Percentiles rank a stretch among this genome's conserved stretches.
Conservation (phyloP, 345 rosid species). For the Turnera subulata region DNA sequence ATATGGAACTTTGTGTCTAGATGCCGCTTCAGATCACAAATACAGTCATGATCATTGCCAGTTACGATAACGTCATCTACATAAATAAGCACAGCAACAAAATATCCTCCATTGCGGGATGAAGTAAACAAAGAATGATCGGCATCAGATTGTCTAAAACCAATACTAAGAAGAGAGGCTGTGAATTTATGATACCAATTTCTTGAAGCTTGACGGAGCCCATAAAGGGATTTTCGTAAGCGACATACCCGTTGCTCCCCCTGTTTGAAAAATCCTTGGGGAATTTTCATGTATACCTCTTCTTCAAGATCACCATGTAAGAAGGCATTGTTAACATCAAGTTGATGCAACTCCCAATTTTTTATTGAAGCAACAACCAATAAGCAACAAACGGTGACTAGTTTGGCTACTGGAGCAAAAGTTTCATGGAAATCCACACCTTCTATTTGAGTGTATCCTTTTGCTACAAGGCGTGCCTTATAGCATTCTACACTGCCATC, state of each 20-base stretch:
- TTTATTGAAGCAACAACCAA: background rate
- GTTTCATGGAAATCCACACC: slow-evolving; percentile 10
- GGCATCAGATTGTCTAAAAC: background rate
- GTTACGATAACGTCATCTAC: background rate
- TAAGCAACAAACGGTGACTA: background rate
- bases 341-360: background rate
- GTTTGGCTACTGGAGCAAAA: background rate
- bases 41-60: background rate
- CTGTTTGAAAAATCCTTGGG: background rate
- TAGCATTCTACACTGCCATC: background rate
- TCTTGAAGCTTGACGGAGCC: background rate
- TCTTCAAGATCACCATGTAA: background rate
- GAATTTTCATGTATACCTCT: background rate
- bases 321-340: background rate
- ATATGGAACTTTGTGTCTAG: background rate
- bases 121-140: background rate
- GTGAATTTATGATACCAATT: background rate
- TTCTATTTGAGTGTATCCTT: slow-evolving; percentile 8
- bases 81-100: background rate
- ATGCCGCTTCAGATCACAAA: background rate
- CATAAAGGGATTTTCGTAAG: background rate
- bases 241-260: background rate
- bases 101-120: background rate
- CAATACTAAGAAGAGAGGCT: background rate
- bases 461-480: background rate